Evolutionary conservation across 495 filamentous ascomycete species (phyloP), one percentile per base, ranked within the genome.

Genomic region (Podospora pseudopauciseta): DNA sequence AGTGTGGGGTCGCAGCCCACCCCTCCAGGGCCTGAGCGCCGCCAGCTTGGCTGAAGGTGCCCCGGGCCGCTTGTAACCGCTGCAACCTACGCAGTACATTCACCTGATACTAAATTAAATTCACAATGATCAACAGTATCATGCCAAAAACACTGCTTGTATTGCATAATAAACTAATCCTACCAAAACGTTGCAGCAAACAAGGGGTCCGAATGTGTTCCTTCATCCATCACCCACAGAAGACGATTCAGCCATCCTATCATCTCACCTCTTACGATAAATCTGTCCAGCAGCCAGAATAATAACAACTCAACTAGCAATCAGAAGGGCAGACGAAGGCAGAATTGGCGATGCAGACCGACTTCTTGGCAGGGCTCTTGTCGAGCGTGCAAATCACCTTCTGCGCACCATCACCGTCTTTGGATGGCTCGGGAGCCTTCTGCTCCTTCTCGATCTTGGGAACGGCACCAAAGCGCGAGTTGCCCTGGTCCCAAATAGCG

Each of bases 401-500:
- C 11, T 49, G 6, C 9, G 13, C 39, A 49, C 39, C 39, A 49
- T 49, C 39, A 49, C 39, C 39, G 6, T 49, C 13, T 0, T 3
- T 49, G 39, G 55, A 58, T 58, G 55, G 23, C 55, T 20, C 3
- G 13, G 55, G 55, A 19, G n/a, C 72, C 69, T 86, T 87, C 77
- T 90, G 87, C 19, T 77, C 79, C 63, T 78, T 73, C 74, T 90
- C 84, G 44, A 83, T 81, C 72, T 90, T 86, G 68, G 89, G 86
- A 27, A 92, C 89, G 62, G 85, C 85, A 26, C 91, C 91, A 71
- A 94, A 89, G 20, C 85, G 86, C 71, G 72, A 80, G 71, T 91
- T 89, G 61, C 91, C 90, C 67, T 90, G 86, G 74, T 94, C 91
- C 77, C 91, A 93, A 64, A 94, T 84, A 66, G 88, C 88, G 75